These are phyloP conservation scores for Dichotomopilus funicola DNA, from an alignment of 2,329 filamentous ascomycete genomes.

Conservation along the genomic window DNA sequence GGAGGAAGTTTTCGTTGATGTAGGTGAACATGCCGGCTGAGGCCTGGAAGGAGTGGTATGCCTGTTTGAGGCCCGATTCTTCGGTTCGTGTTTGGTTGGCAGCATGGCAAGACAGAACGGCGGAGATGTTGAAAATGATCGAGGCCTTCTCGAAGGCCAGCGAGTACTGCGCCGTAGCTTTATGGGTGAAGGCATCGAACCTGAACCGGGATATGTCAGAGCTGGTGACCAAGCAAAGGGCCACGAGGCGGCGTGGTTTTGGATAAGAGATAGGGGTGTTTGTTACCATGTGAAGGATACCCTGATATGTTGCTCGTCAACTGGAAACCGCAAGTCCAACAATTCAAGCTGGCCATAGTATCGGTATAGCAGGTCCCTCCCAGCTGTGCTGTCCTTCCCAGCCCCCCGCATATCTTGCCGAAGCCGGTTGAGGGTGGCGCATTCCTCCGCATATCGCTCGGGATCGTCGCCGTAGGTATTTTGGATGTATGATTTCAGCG, in stretches of 20 bases:
- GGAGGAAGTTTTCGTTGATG: constrained; percentile 98
- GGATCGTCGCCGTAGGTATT: constrained; percentile 94
- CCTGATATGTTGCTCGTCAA: constrained; percentile 98
- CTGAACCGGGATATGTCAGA: constrained; percentile 40
- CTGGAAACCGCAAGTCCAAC: constrained; percentile 87
- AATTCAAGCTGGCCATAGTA: constrained; percentile 98
- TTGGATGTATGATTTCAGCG: constrained; percentile 88
- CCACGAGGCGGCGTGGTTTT: not conserved
- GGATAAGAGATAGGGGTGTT: not conserved
- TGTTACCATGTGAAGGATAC: constrained; percentile 92
- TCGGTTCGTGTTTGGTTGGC: constrained; percentile 87
- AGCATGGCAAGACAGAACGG: constrained; percentile 91
- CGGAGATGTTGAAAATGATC: constrained; percentile 99
- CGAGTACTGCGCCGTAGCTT: constrained; percentile 93
- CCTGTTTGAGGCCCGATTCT: constrained; percentile 87
- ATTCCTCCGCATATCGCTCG: constrained; percentile 92
- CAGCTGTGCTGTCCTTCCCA: constrained; percentile 91
- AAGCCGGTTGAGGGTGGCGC: constrained; percentile 84
- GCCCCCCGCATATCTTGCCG: constrained; percentile 98
- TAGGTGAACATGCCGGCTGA: constrained; percentile 99
- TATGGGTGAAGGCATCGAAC: constrained; percentile 99
- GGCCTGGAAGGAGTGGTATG: constrained; percentile 97
- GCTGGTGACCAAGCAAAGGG: not conserved
- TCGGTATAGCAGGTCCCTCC: constrained; percentile 86
- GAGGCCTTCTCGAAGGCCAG: constrained; percentile 97